phyloP scores from a whole-genome alignment of 148 eudicot species.

The Cornus florida region DNA sequence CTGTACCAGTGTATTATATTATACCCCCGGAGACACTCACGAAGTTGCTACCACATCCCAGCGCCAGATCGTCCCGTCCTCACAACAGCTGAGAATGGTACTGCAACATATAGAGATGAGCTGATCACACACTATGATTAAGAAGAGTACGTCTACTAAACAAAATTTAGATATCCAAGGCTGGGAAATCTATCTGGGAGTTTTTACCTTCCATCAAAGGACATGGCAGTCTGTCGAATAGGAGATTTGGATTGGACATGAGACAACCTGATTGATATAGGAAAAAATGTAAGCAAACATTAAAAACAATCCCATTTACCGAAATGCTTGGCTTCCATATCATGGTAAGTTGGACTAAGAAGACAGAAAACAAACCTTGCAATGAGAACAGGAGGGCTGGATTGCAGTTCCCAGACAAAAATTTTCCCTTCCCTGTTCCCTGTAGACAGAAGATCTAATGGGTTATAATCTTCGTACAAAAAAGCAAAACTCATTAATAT shows the following conservation, averaged over 20 bases:
- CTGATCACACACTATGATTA: not conserved
- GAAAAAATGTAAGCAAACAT: not conserved
- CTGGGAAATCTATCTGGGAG: not conserved
- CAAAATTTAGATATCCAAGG: not conserved
- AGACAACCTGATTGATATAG: slow-evolving; percentile 59
- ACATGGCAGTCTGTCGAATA: slow-evolving; percentile 94
- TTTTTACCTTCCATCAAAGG: slow-evolving; percentile 90
- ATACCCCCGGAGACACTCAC: not conserved
- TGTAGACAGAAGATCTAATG: slow-evolving; percentile 20
- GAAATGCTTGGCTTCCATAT: not conserved
- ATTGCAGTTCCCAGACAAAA: slow-evolving; percentile 91
- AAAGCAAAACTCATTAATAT: not conserved
- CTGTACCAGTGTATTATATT: not conserved
- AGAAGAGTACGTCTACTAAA: not conserved
- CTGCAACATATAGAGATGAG: slow-evolving; percentile 36
- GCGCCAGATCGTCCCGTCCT: slow-evolving; percentile 96
- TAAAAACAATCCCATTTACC: not conserved
- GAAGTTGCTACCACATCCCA: slow-evolving; percentile 78
- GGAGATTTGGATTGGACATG: slow-evolving; percentile 85
- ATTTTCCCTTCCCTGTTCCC: slow-evolving; percentile 97
- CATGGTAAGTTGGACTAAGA: no score
- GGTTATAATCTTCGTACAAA: not conserved
- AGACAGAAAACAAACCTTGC: slow-evolving; percentile 53
- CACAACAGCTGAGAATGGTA: slow-evolving; percentile 89
- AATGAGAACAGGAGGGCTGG: slow-evolving; percentile 87